Base-by-base conservation (phyloP, 768 basidiomycete genomes). In the Phanerochaete sordida region DNA sequence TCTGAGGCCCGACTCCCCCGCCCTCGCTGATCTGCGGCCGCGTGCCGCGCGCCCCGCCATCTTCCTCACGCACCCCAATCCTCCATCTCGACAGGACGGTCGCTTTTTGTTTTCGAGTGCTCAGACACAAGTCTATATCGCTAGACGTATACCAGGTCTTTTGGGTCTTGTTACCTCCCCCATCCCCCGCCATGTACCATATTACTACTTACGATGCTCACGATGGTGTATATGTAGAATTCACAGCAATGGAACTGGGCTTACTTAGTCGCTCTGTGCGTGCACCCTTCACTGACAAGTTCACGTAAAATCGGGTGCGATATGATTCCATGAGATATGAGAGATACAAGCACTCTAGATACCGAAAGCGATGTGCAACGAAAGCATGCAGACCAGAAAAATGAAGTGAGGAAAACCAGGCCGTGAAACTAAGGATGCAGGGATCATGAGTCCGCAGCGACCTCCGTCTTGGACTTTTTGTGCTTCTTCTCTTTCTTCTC, bases 401-500 rank as follows among this genome's bases (percentile, higher is more conserved):
- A 6, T 33, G 16, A 26, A 3, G 35, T 16, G 26, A 47, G 8
- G 21, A n/a, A 19, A 43, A 43, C 19, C 39, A 16, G 39, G 19
- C 33, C 33, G 19, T 4, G 39, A 43, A 15, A 48, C 49, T 30
- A 26, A 12, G 11, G 13, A n/a, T 52, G 26, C n/a, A n/a, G n/a
- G n/a, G 13, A 55, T 60, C 59, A 60, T 37, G 59, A 60, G 15
- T 54, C 37, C 13, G 35, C 59, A 9, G 49, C 59, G 28, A 31
- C 52, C 33, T 62, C 58, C n/a, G 61, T 54, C 56, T 64, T 64
- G 21, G 49, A 57, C 56, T 63, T 59, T 60, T 65, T 67, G 65
- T 68, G 63, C 62, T 71, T 74, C 65, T 73, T 72, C 63, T 68
- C 65, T 59, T 66, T 66, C 58, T 61, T 63, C 53, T 63, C 62